A percentile compares a stretch with the other conserved stretches of the same genome.
These are phyloP conservation scores for Tulasnella sp. DNA, from an alignment of 768 basidiomycete species.

Conservation along the genomic window DNA sequence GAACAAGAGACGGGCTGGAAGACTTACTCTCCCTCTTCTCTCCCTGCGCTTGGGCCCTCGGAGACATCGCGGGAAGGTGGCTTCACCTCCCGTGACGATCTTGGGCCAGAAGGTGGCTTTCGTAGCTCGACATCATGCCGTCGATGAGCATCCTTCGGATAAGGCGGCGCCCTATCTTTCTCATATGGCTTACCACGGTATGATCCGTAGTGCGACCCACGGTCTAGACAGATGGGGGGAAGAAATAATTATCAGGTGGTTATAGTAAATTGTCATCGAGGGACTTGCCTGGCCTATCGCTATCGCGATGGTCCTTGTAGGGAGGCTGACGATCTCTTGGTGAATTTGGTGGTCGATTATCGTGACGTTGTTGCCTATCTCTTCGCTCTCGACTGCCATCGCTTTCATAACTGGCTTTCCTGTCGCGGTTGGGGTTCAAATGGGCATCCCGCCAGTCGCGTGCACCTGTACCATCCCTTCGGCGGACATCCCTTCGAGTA, in stretches of 20 bases:
- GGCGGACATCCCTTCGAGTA: neutral
- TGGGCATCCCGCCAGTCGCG: conserved; percentile 66
- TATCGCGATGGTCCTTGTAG: no score
- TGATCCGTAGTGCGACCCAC: conserved; percentile 24
- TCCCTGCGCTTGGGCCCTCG: conserved; percentile 36
- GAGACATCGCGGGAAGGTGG: conserved; percentile 14
- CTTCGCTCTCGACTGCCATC: conserved; percentile 17
- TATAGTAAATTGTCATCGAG: no score
- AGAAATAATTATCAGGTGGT: neutral
- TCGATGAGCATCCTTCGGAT: conserved; percentile 26
- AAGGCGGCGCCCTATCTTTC: conserved; percentile 16
- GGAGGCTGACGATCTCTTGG: no score
- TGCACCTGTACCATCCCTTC: conserved; percentile 31
- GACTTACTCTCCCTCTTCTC: conserved; percentile 92
- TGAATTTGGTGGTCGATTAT: no score
- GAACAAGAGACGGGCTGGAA: conserved; percentile 3
- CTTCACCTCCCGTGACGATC: neutral
- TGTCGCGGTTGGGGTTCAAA: conserved; percentile 30
- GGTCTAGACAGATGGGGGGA: conserved; percentile 5
- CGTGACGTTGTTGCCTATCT: no score
- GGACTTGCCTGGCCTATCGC: no score
- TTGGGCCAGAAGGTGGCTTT: neutral
- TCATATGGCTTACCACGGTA: conserved; percentile 22
- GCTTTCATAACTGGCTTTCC: conserved; percentile 13
- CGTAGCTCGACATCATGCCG: conserved; percentile 15